phyloP scores from a whole-genome alignment of 345 rosid species.

The Chamaenerion angustifolium region DNA sequence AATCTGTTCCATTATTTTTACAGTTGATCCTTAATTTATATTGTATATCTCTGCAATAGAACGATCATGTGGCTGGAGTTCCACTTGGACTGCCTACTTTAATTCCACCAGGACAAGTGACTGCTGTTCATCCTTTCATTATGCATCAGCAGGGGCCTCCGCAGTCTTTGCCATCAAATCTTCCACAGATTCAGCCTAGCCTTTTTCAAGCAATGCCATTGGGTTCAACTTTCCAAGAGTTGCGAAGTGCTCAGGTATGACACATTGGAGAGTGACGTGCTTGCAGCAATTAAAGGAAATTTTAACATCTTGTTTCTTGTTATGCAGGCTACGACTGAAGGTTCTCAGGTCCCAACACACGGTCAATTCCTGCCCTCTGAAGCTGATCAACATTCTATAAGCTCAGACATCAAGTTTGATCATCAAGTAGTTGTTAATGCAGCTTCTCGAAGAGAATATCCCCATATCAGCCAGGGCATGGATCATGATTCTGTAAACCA shows the following conservation, averaged over 20 bases:
- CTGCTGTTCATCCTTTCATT: slow-evolving; percentile 59
- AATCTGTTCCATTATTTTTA: background rate
- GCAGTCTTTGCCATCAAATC: slow-evolving; percentile 50
- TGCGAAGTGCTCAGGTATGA: slow-evolving; percentile 69
- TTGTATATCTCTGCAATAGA: slow-evolving; percentile 10
- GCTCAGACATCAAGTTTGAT: slow-evolving; percentile 41
- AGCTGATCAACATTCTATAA: slow-evolving; percentile 30
- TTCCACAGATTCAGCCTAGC: slow-evolving; percentile 44
- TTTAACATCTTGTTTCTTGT: background rate
- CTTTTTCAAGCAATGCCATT: slow-evolving; percentile 39
- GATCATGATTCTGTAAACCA: slow-evolving; percentile 34
- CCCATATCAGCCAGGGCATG: slow-evolving; percentile 32
- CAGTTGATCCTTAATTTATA: background rate
- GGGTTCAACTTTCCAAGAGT: slow-evolving; percentile 36
- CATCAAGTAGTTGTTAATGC: slow-evolving; percentile 44
- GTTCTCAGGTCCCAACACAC: slow-evolving; percentile 30
- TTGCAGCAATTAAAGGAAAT: background rate
- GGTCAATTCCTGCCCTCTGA: slow-evolving; percentile 41
- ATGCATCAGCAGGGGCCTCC: slow-evolving; percentile 68
- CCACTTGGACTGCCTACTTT: slow-evolving; percentile 54
- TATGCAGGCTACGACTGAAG: slow-evolving; percentile 42
- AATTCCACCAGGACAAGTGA: slow-evolving; percentile 64
- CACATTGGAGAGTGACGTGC: background rate
- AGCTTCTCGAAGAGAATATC: slow-evolving; percentile 33
- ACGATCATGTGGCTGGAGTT: slow-evolving; percentile 37